Conservation (phyloP, 2,329 filamentous ascomycete species). For the Alternaria gansuensis region DNA sequence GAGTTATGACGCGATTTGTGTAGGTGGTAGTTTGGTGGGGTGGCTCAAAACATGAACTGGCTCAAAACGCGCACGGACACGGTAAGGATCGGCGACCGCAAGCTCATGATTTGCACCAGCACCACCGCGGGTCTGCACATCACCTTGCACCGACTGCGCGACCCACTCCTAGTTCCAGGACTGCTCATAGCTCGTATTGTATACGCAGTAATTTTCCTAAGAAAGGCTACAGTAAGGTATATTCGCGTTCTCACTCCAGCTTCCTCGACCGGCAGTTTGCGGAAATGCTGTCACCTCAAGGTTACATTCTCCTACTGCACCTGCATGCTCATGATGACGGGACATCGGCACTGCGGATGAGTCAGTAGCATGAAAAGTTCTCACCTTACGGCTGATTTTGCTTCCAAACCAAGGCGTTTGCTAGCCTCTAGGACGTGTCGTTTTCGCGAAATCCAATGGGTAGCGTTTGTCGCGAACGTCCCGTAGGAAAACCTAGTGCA, state of each 20-base stretch:
- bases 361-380: conserved; percentile 3
- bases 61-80: too few relatives aligned
- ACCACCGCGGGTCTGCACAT: conserved; percentile 8
- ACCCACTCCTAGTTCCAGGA: not conserved
- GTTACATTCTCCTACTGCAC: not conserved
- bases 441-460: conserved; percentile 7
- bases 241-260: not conserved
- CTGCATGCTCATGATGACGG: conserved; percentile 3
- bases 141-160: conserved; percentile 4
- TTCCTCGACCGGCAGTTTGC: not conserved
- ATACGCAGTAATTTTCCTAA: not conserved
- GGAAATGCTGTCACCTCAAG: not conserved
- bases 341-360: conserved; percentile 1
- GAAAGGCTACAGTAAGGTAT: not conserved
- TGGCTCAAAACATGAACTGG: too few relatives aligned
- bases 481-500: conserved; percentile 5
- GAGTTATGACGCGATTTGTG: too few relatives aligned
- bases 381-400: not conserved
- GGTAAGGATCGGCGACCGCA: conserved; percentile 20
- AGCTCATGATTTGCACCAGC: conserved; percentile 16
- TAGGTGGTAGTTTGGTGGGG: too few relatives aligned
- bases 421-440: conserved; percentile 5
- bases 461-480: conserved; percentile 8
- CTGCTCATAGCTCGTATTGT: not conserved
- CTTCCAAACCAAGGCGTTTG: not conserved